Conservation (phyloP, 1,284 basidiomycete genomes). For the Porodaedalea pini region DNA sequence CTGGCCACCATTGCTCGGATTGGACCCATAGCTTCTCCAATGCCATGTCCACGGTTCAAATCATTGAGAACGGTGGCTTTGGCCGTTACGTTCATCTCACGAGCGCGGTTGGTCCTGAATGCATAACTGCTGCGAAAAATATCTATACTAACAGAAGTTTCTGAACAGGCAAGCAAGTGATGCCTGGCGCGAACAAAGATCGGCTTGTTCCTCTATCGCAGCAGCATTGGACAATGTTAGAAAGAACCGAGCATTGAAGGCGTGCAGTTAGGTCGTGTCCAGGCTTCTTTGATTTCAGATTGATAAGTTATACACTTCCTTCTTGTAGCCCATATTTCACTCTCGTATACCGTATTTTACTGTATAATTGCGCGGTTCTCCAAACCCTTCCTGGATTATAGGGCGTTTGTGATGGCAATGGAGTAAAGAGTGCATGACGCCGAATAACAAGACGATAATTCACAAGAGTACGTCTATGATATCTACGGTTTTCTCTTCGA, state of each 20-base stretch:
- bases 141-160: not conserved
- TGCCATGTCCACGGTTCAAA: slow-evolving; percentile 35
- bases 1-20: slow-evolving; percentile 75
- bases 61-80: slow-evolving; percentile 59
- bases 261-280: not conserved
- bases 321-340: not conserved
- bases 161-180: slow-evolving; percentile 50
- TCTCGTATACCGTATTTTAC: not conserved
- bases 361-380: not conserved
- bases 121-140: slow-evolving; percentile 5
- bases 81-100: slow-evolving; percentile 62
- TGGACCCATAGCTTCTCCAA: slow-evolving; percentile 53
- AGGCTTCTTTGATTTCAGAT: not conserved
- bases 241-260: slow-evolving; percentile 29
- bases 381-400: too few relatives aligned
- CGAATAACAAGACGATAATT: not conserved
- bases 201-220: slow-evolving; percentile 55
- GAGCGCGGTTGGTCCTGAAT: slow-evolving; percentile 57
- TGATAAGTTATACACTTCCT: not conserved
- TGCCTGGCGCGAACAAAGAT: slow-evolving; percentile 58
- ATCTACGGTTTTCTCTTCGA: not conserved
- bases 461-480: not conserved
- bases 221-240: slow-evolving; percentile 70
- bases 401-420: too few relatives aligned
- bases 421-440: not conserved